Base-by-base conservation (phyloP, 805 yeast genomes). In the Wickerhamia fluorescens region DNA sequence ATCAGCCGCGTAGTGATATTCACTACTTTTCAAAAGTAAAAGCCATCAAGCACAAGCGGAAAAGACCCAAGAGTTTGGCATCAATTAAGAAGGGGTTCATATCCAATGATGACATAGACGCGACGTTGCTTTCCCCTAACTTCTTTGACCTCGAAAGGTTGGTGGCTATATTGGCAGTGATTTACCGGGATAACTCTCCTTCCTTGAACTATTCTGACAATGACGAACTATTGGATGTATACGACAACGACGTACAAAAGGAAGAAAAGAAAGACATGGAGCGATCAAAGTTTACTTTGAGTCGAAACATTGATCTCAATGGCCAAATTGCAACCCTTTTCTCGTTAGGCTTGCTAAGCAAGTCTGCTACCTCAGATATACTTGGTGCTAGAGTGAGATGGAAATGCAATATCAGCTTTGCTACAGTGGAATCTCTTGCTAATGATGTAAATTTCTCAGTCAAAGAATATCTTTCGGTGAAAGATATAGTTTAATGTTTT, bases 401-500 rank as follows among this genome's bases (percentile, higher is more conserved):
- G 94, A 78, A 72, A 47, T 75, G 85, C 36, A 83, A 82, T 44
- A 73, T 80, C 6, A 68, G 75, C 23, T 86, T 85, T 82, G 68
- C 68, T 19, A 66, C 74, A 6, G 69, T 81, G 7, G 66, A 68
- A 36, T 64, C 66, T 27, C 60, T 86, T 21, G 75, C 94, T 0
- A 52, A 61, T 13, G 83, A 80, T 13, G 61, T 87, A 6, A 62
- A 71, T 7, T 74, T 88, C 42, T 83, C 78, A 2, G 62, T 87
- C 7, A 73, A 68, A 16, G 75, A 72, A 34, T 85, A 78, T 45
- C 42, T 85, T 13, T 28, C 31, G 15, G 21, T 14, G 11, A 13
- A 29, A 19, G 18, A 24, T 12, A 16, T 19, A 19, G 24, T 15
- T n/a, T 16, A 6, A 12, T 9, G n/a, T 14, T 11, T 11, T 7